These are phyloP conservation scores for Begonia loranthoides DNA, from an alignment of 306 rosid genomes.

Conservation along the genomic window DNA sequence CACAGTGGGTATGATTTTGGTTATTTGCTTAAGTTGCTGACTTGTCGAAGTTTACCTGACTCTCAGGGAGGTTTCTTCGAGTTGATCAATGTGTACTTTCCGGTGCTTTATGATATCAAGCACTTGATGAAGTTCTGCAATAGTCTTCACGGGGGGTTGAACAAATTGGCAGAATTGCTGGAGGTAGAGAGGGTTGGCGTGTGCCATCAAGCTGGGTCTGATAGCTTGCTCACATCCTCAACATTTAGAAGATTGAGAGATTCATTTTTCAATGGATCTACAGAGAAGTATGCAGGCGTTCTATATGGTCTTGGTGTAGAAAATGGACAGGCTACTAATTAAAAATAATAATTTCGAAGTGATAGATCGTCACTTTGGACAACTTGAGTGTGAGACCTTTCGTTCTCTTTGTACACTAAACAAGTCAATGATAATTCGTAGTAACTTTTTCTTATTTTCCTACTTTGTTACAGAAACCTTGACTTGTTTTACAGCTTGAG, in stretches of 20 bases:
- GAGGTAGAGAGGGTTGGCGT: slow-evolving; percentile 57
- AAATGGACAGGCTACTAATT: slow-evolving; percentile 45
- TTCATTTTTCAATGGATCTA: slow-evolving; percentile 40
- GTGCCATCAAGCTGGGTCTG: slow-evolving; percentile 71
- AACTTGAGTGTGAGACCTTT: slow-evolving; percentile 24
- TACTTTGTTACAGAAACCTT: too few relatives aligned
- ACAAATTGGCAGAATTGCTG: slow-evolving; percentile 57
- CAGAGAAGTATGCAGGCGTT: slow-evolving; percentile 50
- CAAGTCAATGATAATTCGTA: slow-evolving; percentile 15
- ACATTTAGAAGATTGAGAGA: slow-evolving; percentile 55
- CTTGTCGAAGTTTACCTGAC: slow-evolving; percentile 38
- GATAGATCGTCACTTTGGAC: slow-evolving; percentile 9
- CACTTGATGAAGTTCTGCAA: slow-evolving; percentile 72
- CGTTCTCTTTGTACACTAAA: slow-evolving; percentile 37
- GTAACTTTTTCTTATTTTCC: slow-evolving; percentile 22
- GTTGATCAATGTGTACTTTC: slow-evolving; percentile 42
- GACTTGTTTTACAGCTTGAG: slow-evolving; percentile 43
- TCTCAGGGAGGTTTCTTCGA: slow-evolving; percentile 38
- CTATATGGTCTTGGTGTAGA: slow-evolving; percentile 57
- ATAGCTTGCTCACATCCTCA: slow-evolving; percentile 41
- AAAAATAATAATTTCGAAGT: slow-evolving; percentile 21
- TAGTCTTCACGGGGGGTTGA: slow-evolving; percentile 61
- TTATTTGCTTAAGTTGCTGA: slow-evolving; percentile 49
- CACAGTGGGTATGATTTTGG: slow-evolving; percentile 67
- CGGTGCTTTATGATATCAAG: slow-evolving; percentile 48